These are phyloP conservation scores for Aspergillus sp. DNA, from an alignment of 2,329 filamentous ascomycete genomes.

Conservation along the genomic window DNA sequence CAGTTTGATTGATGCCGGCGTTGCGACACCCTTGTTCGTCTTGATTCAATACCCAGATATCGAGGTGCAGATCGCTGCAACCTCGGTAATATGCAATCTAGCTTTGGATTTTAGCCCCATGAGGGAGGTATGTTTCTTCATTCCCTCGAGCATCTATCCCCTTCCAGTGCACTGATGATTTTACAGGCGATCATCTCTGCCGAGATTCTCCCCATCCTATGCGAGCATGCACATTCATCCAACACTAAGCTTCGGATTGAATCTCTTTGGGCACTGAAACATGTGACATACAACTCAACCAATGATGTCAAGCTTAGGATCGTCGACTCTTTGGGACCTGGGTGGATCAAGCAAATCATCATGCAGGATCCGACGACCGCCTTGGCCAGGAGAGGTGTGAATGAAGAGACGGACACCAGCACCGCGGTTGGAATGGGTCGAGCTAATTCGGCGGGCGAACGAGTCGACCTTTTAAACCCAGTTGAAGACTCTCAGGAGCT, in stretches of 20 bases:
- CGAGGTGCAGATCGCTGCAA: conserved; percentile 81
- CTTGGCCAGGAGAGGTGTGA: conserved; percentile 21
- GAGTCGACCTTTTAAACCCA: conserved; percentile 57
- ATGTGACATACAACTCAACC: conserved; percentile 70
- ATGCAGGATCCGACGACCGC: conserved; percentile 47
- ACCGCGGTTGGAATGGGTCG: conserved; percentile 48
- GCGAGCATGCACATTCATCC: conserved; percentile 75
- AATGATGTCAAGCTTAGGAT: conserved; percentile 71
- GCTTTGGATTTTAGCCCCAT: conserved; percentile 87
- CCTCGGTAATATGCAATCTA: conserved; percentile 77
- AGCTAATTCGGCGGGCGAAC: conserved; percentile 56
- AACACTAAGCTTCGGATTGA: conserved; percentile 77
- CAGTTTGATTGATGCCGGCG: conserved; percentile 77
- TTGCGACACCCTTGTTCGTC: conserved; percentile 70
- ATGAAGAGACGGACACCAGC: conserved; percentile 26
- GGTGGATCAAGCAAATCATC: conserved; percentile 77
- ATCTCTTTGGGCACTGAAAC: conserved; percentile 90
- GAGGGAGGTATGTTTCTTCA: conserved; percentile 63
- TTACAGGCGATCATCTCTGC: conserved; percentile 64
- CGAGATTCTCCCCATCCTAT: conserved; percentile 71
- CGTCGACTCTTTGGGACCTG: conserved; percentile 69
- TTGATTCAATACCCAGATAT: conserved; percentile 71
- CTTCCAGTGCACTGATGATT: conserved; percentile 5
- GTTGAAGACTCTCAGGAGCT: conserved; percentile 27
- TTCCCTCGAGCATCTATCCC: neutral